Evolutionary conservation across 2,329 filamentous ascomycete species (phyloP).

Genomic region (Clarireedia monteithiana): DNA sequence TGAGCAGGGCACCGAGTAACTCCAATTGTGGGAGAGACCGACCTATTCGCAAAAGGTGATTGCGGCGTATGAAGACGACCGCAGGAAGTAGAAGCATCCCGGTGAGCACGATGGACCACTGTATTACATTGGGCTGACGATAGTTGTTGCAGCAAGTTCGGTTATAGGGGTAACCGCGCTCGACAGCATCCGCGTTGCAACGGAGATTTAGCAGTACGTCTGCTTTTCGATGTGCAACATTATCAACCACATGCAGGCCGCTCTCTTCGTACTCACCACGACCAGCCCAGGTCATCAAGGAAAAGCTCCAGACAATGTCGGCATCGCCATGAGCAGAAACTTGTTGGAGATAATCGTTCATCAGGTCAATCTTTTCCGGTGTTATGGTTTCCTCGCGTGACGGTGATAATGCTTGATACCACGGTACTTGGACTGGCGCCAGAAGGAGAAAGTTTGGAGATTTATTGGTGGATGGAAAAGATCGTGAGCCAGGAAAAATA

Average conservation of each 20-base stretch:
- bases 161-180: conserved; percentile 36
- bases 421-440: conserved; percentile 30
- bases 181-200: conserved; percentile 41
- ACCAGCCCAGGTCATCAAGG: conserved; percentile 37
- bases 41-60: conserved; percentile 9
- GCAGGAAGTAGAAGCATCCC: conserved; percentile 27
- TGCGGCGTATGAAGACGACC: conserved; percentile 17
- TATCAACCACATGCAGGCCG: conserved; percentile 41
- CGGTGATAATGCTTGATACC: conserved; percentile 25
- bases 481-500: conserved; percentile 14
- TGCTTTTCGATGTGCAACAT: conserved; percentile 39
- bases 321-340: conserved; percentile 34
- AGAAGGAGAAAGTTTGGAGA: conserved; percentile 25
- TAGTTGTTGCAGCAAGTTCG: conserved; percentile 47
- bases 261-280: conserved; percentile 36
- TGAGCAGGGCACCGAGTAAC: conserved; percentile 16
- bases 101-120: conserved; percentile 29
- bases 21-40: conserved; percentile 16
- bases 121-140: conserved; percentile 30
- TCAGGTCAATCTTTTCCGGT: conserved; percentile 39
- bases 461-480: conserved; percentile 14
- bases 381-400: conserved; percentile 36
- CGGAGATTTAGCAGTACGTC: conserved; percentile 43
- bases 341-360: conserved; percentile 44
- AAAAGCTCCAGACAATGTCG: conserved; percentile 43